Base-by-base conservation (phyloP, 306 rosid species). In the Prinsepia uniflora region DNA sequence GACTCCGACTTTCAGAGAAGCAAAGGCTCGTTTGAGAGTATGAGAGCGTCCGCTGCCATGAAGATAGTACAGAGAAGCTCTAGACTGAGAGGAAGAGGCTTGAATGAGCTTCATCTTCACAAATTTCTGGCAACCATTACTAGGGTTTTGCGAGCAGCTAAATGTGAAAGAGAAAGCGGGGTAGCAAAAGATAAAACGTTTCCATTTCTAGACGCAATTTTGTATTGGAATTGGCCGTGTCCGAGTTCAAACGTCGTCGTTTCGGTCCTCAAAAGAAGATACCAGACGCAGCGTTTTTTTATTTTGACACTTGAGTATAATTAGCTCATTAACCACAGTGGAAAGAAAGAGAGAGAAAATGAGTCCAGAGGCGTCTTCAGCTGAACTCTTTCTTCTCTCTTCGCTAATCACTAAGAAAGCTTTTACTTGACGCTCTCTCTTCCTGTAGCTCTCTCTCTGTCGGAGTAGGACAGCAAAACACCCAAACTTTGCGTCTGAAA, bases 41-140 rank as follows among this genome's bases (percentile, higher is more conserved):
- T 50, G 56, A 4, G 53, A 68, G 46, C 75, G 19, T 18, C 17
- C 22, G 17, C 66, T 54, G 56, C 86, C 83, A 72, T 62, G 75
- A 48, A 76, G 13, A 55, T 18, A 63, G 62, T 64, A 60, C 61
- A 70, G 54, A 15, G 82, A 75, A 75, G 72, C 80, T 65, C 62
- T 67, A 24, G 63, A 63, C 52, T 41, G 76, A 63, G 64, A 8
- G 63, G 74, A 47, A 57, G 75, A 54, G 20, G 56, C 58, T 68
- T 36, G 55, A n/a, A 58, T 6, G 36, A 82, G 78, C 83, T 71
- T 78, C 82, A 75, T 78, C 40, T 39, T 22, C 8, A 24, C 14
- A 10, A 61, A 7, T 60, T 10, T 14, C 53, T 39, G 0, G 44
- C 74, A 15, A 56, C 65, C 65, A 70, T 70, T 48, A 5, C 30